Evolutionary conservation across 805 yeast genomes (phyloP).

Genomic region (Pichia ethanolica): DNA sequence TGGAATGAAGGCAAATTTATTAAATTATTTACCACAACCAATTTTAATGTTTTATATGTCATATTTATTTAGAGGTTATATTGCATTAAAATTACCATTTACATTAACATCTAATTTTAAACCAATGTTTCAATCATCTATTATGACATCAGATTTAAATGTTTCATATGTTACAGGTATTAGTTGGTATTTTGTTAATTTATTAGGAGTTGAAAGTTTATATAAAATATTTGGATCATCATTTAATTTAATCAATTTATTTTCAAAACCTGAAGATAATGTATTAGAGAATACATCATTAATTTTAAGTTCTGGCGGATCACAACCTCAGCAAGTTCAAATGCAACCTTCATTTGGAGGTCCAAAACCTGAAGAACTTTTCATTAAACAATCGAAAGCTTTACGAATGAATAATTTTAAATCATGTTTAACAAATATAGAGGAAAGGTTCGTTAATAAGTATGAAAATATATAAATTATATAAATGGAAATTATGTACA

Average conservation of each 20-base stretch:
- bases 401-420: slow-evolving; percentile 9
- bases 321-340: not conserved
- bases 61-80: slow-evolving; percentile 85
- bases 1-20: slow-evolving; percentile 74
- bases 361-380: slow-evolving; percentile 55
- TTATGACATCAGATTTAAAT: slow-evolving; percentile 75
- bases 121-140: slow-evolving; percentile 85
- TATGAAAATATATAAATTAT: not conserved
- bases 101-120: slow-evolving; percentile 86
- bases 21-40: slow-evolving; percentile 86
- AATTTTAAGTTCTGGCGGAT: slow-evolving; percentile 8
- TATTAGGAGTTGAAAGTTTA: slow-evolving; percentile 76
- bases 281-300: slow-evolving; percentile 3
- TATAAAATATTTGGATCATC: slow-evolving; percentile 45
- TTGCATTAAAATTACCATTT: slow-evolving; percentile 83
- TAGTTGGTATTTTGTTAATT: slow-evolving; percentile 91
- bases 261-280: slow-evolving; percentile 25
- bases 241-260: slow-evolving; percentile 45
- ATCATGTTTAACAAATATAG: slow-evolving; percentile 49
- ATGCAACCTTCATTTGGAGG: slow-evolving; percentile 26
- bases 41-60: slow-evolving; percentile 95
- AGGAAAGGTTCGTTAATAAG: slow-evolving; percentile 40
- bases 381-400: slow-evolving; percentile 43
- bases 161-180: slow-evolving; percentile 89
- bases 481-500: not conserved